Evolutionary conservation across 352 stramenopile genomes (phyloP), one percentile per base, ranked within the genome.

Genomic region (Pythium phragmiticola): DNA sequence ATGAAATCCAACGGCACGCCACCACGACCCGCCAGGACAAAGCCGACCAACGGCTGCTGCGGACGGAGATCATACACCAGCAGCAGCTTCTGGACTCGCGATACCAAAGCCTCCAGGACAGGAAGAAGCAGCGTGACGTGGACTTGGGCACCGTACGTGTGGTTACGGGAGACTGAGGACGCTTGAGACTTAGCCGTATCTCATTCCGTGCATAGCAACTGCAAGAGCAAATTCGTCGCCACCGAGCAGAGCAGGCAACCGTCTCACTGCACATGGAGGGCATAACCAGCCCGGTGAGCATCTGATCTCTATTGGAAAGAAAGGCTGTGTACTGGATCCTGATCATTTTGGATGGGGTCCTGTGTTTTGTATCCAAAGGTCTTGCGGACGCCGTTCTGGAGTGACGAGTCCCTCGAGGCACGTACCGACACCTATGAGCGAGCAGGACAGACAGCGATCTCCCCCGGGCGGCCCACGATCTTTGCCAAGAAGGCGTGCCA

Each of bases 401-500:
- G 49, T 17, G 57, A 73, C 17, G 66, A 66, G 17, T 62, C 56
- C 13, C 37, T 7, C 21, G 55, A 65, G 9, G 59, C 28, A 5
- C 48, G 41, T 2, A 21, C 17, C 0, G 66, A 68, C 5, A 50
- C 39, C 6, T 64, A 57, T 30, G 50, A 66, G 33, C 66, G 49
- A 47, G 3, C 19, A 2, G 26, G 12, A 28, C n/a, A 28, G 59
- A 59, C 45, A 3, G 9, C 56, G 30, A n/a, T 43, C 21, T 51
- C 61, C 63, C 28, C 69, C 36, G 45, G 55, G 23, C 50, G 26
- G 1, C 72, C 55, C 36, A 41, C 60, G 11, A 75, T 76, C 14
- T 63, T 80, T 45, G 63, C 65, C 23, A 80, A 83, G 36, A 74
- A 78, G 48, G 69, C 57, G 2, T 76, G 64, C 60, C 77, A 75